A percentile compares a stretch with the other conserved stretches of the same genome.
phyloP scores from a whole-genome alignment of 2,329 filamentous ascomycete genomes.

The Fusarium drepaniforme region DNA sequence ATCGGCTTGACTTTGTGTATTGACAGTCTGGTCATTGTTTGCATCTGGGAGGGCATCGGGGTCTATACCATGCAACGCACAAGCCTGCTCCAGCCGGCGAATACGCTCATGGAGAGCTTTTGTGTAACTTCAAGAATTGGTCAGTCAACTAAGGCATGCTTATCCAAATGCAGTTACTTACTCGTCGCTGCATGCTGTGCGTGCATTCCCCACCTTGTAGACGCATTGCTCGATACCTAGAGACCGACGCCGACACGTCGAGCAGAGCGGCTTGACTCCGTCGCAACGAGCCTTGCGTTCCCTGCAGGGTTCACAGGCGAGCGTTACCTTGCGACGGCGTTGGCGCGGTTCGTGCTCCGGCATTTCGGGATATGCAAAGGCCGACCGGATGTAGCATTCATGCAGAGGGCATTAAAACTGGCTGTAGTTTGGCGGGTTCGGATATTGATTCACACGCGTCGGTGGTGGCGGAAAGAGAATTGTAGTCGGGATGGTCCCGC shows the following conservation, averaged over 20 bases:
- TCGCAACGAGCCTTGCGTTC: conserved; percentile 57
- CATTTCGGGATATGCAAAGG: not conserved
- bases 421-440: not conserved
- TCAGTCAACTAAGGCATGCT: not conserved
- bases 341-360: not conserved
- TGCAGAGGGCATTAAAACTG: not conserved
- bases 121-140: not conserved
- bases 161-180: conserved; percentile 12
- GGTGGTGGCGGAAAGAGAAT: not conserved
- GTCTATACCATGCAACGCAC: not conserved
- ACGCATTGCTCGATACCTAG: conserved; percentile 51
- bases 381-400: too few relatives aligned
- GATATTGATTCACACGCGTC: not conserved
- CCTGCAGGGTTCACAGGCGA: conserved; percentile 57
- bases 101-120: not conserved
- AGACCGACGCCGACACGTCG: conserved; percentile 52
- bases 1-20: not conserved
- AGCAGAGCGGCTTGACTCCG: conserved; percentile 58
- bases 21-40: not conserved
- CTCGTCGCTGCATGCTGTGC: conserved; percentile 52
- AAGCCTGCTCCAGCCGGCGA: not conserved
- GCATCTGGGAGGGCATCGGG: not conserved
- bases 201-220: conserved; percentile 53
- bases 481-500: not conserved
- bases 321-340: conserved; percentile 44